Evolutionary conservation across 768 basidiomycete genomes (phyloP), one percentile per base, ranked within the genome.

Genomic region (Coprinopsis strossmayeri): DNA sequence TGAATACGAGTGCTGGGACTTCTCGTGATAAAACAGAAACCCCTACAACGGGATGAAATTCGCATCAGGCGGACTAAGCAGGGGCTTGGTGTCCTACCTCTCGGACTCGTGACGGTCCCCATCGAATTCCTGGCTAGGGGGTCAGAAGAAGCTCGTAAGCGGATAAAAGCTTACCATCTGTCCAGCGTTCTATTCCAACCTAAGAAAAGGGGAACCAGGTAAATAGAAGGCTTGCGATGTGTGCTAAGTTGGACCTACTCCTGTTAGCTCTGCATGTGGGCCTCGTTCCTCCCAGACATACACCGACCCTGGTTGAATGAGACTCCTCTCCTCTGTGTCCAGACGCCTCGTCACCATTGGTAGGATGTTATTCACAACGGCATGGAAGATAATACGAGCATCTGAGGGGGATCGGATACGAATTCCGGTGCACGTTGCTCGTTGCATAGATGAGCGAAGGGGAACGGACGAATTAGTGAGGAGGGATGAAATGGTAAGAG

Each of bases 281-380:
- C 81, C 81, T 47, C 88, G 74, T 64, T 91, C 88, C 60, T 90
- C 88, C 87, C 87, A 91, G 13, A 91, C 87, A 57, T 86, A 91
- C 5, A 89, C 82, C 44, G 79, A 79, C 17, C 88, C 88, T 5
- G 87, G 76, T n/a, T 73, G 60, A 48, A 90, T 87, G 49, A 77
- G 63, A 32, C 82, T 73, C 46, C 88, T 71, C 63, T 91, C 88
- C 52, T 86, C 85, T 15, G 79, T 79, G 64, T 87, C 84, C 43
- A 91, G 67, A 45, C 88, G 78, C 48, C 84, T 76, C 38, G 82
- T 78, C 58, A 90, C 83, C 74, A 88, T 86, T 41, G 84, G 84
- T n/a, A 87, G 68, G n/a, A 82, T 66, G 43, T 76, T 68, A 44
- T 78, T 69, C 30, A 73, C 68, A 25, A 89, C 87, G 25, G 83